Evolutionary conservation across 495 filamentous ascomycete species (phyloP).

Genomic region (Penicillium pulvis): DNA sequence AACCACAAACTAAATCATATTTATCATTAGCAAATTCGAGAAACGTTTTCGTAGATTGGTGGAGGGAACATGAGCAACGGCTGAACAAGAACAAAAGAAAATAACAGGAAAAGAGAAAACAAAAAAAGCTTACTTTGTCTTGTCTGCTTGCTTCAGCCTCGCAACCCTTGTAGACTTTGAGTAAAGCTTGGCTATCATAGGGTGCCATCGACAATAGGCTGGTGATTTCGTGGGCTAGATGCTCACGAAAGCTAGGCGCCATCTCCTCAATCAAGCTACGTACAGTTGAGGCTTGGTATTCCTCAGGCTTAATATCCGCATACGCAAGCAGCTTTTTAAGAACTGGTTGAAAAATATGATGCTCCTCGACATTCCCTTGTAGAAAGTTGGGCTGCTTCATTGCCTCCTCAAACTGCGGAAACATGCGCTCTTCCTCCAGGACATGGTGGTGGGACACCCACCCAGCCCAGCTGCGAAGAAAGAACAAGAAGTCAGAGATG

Average conservation of each 20-base stretch:
- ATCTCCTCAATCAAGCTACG: background rate
- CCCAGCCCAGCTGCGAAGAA: background rate
- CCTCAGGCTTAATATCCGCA: background rate
- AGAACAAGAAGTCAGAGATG: background rate
- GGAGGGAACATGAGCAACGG: background rate
- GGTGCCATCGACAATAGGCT: background rate
- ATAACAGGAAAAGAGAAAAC: too few species aligned
- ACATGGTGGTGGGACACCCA: background rate
- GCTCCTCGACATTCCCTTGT: background rate
- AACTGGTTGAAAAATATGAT: background rate
- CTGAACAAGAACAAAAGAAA: background rate
- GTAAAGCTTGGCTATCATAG: background rate
- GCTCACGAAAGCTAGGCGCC: background rate
- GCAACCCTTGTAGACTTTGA: background rate
- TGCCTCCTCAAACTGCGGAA: background rate
- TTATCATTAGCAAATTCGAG: background rate
- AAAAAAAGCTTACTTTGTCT: background rate
- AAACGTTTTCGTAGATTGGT: background rate
- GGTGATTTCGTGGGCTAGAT: background rate
- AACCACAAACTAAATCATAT: background rate
- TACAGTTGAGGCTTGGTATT: constrained; percentile 2
- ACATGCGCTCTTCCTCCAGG: background rate
- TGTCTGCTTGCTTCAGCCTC: constrained; percentile 2
- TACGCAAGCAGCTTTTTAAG: background rate
- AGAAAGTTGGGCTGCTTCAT: background rate